Evolutionary conservation across 2,329 filamentous ascomycete genomes (phyloP).

Genomic region (Fusarium torulosum): DNA sequence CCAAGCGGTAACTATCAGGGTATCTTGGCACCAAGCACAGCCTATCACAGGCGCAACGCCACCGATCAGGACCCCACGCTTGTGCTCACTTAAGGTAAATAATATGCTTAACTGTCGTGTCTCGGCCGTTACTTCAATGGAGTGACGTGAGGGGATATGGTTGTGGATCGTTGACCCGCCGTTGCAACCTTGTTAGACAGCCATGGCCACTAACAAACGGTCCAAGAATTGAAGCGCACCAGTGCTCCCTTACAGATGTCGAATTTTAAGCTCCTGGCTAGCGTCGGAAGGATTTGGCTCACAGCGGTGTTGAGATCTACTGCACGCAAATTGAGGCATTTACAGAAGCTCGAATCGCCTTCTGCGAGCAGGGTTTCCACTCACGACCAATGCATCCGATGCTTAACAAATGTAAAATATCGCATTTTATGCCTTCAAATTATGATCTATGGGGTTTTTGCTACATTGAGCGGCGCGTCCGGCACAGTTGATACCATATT

Average conservation of each 20-base stretch:
- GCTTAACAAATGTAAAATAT: no score
- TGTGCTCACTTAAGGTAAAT: slow-evolving; percentile 37
- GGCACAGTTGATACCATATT: no score
- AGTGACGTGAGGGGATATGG: slow-evolving; percentile 7
- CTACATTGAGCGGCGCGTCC: no score
- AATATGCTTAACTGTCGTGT: slow-evolving; percentile 44
- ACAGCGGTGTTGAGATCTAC: background rate
- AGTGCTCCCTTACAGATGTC: fast-evolving
- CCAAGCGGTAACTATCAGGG: slow-evolving; percentile 43
- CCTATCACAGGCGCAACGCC: background rate
- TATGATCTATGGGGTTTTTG: no score
- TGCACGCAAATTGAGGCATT: slow-evolving; percentile 27
- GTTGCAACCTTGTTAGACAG: slow-evolving; percentile 17
- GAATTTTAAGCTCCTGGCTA: background rate
- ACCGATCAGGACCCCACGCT: slow-evolving; percentile 3
- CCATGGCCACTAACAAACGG: background rate
- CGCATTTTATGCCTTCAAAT: no score
- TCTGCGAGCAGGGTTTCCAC: background rate
- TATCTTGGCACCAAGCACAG: slow-evolving; percentile 25
- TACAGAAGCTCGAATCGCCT: background rate
- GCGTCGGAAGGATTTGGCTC: background rate
- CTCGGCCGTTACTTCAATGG: background rate
- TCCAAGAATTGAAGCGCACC: background rate
- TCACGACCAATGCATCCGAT: background rate
- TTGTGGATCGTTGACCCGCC: background rate